Evolutionary conservation across 1,284 basidiomycete species (phyloP).

Genomic region (Inonotus obliquus): DNA sequence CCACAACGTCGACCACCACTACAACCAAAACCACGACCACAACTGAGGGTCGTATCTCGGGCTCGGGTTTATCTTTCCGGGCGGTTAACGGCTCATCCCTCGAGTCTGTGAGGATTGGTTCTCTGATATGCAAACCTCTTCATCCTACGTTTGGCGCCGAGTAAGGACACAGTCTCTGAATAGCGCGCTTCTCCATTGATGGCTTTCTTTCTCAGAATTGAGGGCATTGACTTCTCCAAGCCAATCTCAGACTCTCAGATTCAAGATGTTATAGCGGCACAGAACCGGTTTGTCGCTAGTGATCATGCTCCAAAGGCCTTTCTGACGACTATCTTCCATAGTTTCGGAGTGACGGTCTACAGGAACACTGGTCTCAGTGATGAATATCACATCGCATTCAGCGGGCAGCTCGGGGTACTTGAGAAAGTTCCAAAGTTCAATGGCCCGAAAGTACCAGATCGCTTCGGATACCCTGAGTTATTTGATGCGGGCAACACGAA

Average conservation of each 20-base stretch:
- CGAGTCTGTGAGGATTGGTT: constrained; percentile 18
- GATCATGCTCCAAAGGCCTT: background rate
- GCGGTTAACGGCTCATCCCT: background rate
- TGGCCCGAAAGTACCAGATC: constrained; percentile 19
- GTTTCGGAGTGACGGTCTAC: constrained; percentile 27
- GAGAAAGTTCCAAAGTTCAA: constrained; percentile 23
- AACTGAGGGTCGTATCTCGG: background rate
- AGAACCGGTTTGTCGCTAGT: constrained; percentile 12
- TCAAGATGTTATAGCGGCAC: constrained; percentile 17
- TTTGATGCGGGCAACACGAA: constrained; percentile 24
- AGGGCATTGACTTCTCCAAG: constrained; percentile 23
- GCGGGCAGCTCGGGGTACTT: constrained; percentile 22
- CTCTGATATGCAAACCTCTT: constrained; percentile 22
- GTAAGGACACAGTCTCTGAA: constrained; percentile 2
- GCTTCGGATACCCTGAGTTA: constrained; percentile 21
- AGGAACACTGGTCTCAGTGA: constrained; percentile 25
- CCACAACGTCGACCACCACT: too few species aligned
- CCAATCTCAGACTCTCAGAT: constrained; percentile 17
- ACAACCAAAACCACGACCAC: background rate
- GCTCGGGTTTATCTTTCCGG: background rate
- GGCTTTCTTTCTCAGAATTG: constrained; percentile 12
- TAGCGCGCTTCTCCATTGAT: background rate
- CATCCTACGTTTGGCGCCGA: constrained; percentile 25
- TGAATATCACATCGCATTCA: constrained; percentile 23
- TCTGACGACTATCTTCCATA: background rate